Conservation (phyloP, 495 filamentous ascomycete genomes). For the Bombardia bombarda region DNA sequence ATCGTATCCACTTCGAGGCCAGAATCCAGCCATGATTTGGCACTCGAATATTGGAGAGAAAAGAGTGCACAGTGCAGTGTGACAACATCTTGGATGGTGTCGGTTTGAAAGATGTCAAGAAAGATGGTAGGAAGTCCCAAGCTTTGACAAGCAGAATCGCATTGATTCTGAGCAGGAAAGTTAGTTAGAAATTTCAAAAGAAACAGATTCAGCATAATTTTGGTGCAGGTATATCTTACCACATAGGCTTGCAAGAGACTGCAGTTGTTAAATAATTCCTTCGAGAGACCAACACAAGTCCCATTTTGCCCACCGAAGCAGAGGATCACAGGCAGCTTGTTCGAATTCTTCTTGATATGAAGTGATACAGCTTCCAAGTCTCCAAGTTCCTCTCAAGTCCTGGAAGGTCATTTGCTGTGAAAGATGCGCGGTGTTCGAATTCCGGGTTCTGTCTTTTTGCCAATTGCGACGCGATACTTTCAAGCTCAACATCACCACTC, state of each 20-base stretch:
- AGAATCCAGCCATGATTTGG: conserved; percentile 42
- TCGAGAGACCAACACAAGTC: not conserved
- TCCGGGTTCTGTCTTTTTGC: not conserved
- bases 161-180: conserved; percentile 17
- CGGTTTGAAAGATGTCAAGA: conserved; percentile 40
- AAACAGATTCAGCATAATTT: too few species aligned
- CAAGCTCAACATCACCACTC: conserved; percentile 21
- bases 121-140: conserved; percentile 32
- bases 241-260: not conserved
- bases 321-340: not conserved
- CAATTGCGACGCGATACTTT: not conserved
- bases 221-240: conserved; percentile 21
- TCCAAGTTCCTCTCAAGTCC: too few species aligned
- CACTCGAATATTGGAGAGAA: conserved; percentile 46
- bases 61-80: conserved; percentile 38
- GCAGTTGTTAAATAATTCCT: not conserved
- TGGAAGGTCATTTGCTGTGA: too few species aligned
- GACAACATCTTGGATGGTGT: conserved; percentile 32
- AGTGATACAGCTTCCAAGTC: too few species aligned
- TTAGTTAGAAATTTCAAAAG: too few species aligned
- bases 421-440: not conserved
- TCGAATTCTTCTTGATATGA: too few species aligned
- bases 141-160: conserved; percentile 15
- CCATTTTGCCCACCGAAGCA: not conserved
- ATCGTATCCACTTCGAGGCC: conserved; percentile 31